phyloP scores from a whole-genome alignment of 768 basidiomycete species.

The Tulasnella sp. region DNA sequence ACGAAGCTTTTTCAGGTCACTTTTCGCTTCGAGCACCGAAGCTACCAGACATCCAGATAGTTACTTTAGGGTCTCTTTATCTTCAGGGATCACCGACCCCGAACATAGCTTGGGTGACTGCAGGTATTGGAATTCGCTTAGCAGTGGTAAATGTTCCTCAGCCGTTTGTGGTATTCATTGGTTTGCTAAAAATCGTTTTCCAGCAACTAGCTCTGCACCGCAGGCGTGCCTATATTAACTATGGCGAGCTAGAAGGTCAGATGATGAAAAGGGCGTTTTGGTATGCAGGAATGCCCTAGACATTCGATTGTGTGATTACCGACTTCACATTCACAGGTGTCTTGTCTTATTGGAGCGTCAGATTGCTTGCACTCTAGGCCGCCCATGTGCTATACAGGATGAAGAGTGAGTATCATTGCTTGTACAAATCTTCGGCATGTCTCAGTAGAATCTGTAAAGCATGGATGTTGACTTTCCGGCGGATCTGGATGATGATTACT shows the following conservation, averaged over 20 bases:
- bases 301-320: not conserved
- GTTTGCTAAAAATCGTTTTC: too few species aligned
- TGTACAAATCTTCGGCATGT: not conserved
- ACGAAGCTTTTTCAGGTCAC: not conserved
- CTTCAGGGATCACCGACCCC: not conserved
- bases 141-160: too few species aligned
- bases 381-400: not conserved
- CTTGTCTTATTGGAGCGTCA: not conserved
- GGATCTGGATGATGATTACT: conserved; percentile 8
- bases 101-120: conserved; percentile 1
- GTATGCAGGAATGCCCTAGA: not conserved
- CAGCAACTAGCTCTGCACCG: too few species aligned
- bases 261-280: conserved; percentile 14
- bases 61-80: too few species aligned
- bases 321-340: not conserved
- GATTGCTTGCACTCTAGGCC: not conserved
- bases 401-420: not conserved
- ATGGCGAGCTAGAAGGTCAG: too few species aligned
- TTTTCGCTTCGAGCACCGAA: too few species aligned
- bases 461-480: conserved; percentile 7
- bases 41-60: too few species aligned
- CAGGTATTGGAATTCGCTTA: conserved; percentile 4
- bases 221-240: too few species aligned
- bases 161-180: too few species aligned
- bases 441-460: not conserved